Percentiles rank a stretch among this genome's conserved stretches.
These are phyloP conservation scores for Arctium minus DNA, from an alignment of 129 eudicot genomes.

Conservation along the genomic window DNA sequence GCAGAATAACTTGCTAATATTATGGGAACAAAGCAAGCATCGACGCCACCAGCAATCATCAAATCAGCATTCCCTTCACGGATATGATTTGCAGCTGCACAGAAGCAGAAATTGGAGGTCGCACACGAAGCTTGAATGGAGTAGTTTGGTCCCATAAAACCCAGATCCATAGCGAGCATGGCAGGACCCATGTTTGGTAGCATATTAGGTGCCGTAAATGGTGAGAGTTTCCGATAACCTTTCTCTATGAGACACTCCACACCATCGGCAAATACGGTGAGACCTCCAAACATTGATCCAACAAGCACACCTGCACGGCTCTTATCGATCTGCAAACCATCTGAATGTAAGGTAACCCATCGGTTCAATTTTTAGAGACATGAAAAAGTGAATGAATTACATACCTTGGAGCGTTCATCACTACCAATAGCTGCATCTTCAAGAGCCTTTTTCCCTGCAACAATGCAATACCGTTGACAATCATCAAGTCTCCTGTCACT, in stretches of 20 bases:
- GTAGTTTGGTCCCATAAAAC: conserved; percentile 39
- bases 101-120: conserved; percentile 30
- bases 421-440: not conserved
- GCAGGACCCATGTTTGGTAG: conserved; percentile 78
- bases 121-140: conserved; percentile 42
- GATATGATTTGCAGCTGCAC: conserved; percentile 22
- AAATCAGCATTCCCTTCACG: conserved; percentile 21
- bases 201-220: conserved; percentile 64
- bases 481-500: no score
- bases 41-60: conserved; percentile 39
- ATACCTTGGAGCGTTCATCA: no score
- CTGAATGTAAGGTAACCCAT: not conserved
- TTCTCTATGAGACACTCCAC: conserved; percentile 55
- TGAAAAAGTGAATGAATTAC: not conserved
- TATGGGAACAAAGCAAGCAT: conserved; percentile 14
- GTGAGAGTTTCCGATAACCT: conserved; percentile 57
- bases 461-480: no score
- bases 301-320: conserved; percentile 63
- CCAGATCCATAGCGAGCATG: conserved; percentile 64
- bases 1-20: conserved; percentile 36
- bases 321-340: conserved; percentile 48
- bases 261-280: conserved; percentile 55
- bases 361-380: no score
- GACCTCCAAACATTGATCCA: conserved; percentile 72
- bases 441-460: not conserved